Evolutionary conservation across 495 filamentous ascomycete genomes (phyloP).

Genomic region (Hyaloscypha hepaticicola): DNA sequence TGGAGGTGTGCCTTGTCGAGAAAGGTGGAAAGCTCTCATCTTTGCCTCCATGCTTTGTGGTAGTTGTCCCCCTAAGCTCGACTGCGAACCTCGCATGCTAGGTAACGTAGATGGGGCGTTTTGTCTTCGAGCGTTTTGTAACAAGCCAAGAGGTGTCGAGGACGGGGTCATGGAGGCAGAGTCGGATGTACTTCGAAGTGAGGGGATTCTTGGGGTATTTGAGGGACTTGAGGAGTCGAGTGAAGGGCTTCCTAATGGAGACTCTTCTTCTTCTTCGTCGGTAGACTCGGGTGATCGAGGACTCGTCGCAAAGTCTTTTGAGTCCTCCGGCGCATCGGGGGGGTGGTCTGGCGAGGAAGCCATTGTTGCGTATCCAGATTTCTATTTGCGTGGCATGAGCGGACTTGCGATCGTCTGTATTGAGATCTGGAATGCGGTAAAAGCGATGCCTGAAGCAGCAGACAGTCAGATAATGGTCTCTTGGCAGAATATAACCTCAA

Average conservation of each 20-base stretch:
- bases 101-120: slow-evolving; percentile 54
- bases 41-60: slow-evolving; percentile 81
- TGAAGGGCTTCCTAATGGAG: slow-evolving; percentile 26
- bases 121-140: slow-evolving; percentile 76
- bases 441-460: not conserved
- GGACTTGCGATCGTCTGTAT: not conserved
- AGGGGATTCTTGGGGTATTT: slow-evolving; percentile 45
- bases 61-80: slow-evolving; percentile 49
- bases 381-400: slow-evolving; percentile 25
- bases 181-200: slow-evolving; percentile 56
- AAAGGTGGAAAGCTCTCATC: slow-evolving; percentile 74
- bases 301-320: slow-evolving; percentile 21
- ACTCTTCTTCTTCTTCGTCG: slow-evolving; percentile 25
- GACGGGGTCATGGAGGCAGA: slow-evolving; percentile 65
- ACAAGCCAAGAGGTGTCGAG: slow-evolving; percentile 75
- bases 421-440: not conserved
- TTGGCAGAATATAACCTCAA: slow-evolving; percentile 9
- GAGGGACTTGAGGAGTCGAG: slow-evolving; percentile 7
- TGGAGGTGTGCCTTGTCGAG: slow-evolving; percentile 57
- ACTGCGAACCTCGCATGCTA: slow-evolving; percentile 38
- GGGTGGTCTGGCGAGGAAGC: slow-evolving; percentile 22
- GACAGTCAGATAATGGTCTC: slow-evolving; percentile 8
- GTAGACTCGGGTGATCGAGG: slow-evolving; percentile 18
- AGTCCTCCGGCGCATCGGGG: slow-evolving; percentile 23
- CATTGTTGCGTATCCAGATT: slow-evolving; percentile 22